Conservation (phyloP, 2,329 filamentous ascomycete genomes). For the Penicillium hesseltinei region DNA sequence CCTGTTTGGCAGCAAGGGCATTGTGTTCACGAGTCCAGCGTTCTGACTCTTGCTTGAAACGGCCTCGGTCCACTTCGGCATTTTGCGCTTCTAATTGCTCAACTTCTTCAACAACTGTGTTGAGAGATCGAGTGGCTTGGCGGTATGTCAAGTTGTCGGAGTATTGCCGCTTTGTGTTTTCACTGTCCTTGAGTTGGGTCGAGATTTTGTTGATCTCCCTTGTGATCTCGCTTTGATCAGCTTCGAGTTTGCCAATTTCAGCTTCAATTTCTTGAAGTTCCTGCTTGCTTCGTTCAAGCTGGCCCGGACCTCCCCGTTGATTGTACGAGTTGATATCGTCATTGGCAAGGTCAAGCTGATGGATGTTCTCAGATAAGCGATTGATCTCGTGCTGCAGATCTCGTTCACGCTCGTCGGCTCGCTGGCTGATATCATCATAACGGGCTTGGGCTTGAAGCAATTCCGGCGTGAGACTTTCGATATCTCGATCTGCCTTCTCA, state of each 20-base stretch:
- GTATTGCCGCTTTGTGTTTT: slow-evolving; percentile 82
- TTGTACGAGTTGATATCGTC: slow-evolving; percentile 77
- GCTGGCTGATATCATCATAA: slow-evolving; percentile 72
- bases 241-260: slow-evolving; percentile 64
- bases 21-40: slow-evolving; percentile 67
- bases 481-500: slow-evolving; percentile 66
- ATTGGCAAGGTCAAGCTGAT: slow-evolving; percentile 72
- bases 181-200: slow-evolving; percentile 73
- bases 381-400: slow-evolving; percentile 69
- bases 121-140: slow-evolving; percentile 67
- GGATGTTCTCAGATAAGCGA: slow-evolving; percentile 69
- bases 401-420: slow-evolving; percentile 70
- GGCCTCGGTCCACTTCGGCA: slow-evolving; percentile 76
- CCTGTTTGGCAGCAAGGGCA: slow-evolving; percentile 68
- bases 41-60: slow-evolving; percentile 67
- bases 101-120: slow-evolving; percentile 68
- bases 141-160: slow-evolving; percentile 85
- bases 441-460: slow-evolving; percentile 72
- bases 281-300: slow-evolving; percentile 66
- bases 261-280: slow-evolving; percentile 68
- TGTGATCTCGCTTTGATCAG: slow-evolving; percentile 65
- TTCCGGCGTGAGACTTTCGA: slow-evolving; percentile 71
- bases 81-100: slow-evolving; percentile 71
- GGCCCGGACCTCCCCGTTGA: slow-evolving; percentile 68
- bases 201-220: slow-evolving; percentile 73